Evolutionary conservation across 768 basidiomycete species (phyloP).

Genomic region (Pleurotus ostreatus): DNA sequence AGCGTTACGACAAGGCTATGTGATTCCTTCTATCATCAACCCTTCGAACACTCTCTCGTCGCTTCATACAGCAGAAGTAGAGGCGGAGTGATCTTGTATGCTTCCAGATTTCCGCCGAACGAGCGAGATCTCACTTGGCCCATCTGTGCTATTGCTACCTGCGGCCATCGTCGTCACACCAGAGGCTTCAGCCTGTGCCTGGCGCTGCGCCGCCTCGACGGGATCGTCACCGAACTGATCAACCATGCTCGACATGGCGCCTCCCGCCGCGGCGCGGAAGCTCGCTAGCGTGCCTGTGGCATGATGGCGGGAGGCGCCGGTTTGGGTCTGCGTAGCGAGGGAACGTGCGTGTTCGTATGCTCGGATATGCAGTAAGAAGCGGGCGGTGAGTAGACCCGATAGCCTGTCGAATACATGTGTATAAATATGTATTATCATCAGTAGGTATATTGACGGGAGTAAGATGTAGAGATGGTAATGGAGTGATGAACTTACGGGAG

Average conservation of each 20-base stretch:
- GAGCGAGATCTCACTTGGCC: too few relatives aligned
- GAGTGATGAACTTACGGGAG: background rate
- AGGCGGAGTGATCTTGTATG: too few relatives aligned
- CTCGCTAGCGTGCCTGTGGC: background rate
- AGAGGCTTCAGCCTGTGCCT: background rate
- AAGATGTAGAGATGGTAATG: background rate
- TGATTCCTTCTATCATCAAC: too few relatives aligned
- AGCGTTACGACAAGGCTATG: too few relatives aligned
- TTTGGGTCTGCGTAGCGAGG: background rate
- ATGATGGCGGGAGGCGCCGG: background rate
- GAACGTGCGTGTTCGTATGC: slow-evolving; percentile 13
- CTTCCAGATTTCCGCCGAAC: too few relatives aligned
- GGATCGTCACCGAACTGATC: slow-evolving; percentile 10
- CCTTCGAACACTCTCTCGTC: too few relatives aligned
- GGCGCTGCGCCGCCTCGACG: background rate
- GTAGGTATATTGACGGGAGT: too few relatives aligned
- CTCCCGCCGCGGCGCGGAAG: background rate
- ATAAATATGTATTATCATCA: too few relatives aligned
- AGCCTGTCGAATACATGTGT: slow-evolving; percentile 5
- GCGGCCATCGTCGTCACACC: too few relatives aligned
- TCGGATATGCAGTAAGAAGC: slow-evolving; percentile 18
- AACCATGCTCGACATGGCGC: background rate
- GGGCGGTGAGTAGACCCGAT: slow-evolving; percentile 20
- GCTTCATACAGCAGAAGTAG: too few relatives aligned
- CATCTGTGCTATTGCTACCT: too few relatives aligned